phyloP scores from a whole-genome alignment of 2,329 filamentous ascomycete species.

The Hortaea werneckii region DNA sequence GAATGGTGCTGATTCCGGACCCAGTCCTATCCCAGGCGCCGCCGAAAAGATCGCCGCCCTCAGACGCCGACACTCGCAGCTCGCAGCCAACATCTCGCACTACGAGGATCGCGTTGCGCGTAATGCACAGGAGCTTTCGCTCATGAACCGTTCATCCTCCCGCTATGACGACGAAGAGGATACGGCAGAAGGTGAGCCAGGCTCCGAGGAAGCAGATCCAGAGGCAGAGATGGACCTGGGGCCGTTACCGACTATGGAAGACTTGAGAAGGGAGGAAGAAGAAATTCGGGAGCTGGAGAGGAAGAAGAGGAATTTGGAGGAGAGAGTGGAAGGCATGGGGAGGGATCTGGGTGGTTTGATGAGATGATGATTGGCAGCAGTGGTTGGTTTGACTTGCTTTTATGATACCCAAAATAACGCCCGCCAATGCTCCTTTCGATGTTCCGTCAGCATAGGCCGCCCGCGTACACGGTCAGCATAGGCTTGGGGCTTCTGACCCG shows the following conservation, averaged over 20 bases:
- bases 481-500: too few species aligned
- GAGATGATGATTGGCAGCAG: not conserved
- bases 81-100: slow-evolving; percentile 63
- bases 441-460: too few species aligned
- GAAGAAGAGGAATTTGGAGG: slow-evolving; percentile 53
- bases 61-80: slow-evolving; percentile 59
- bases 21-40: slow-evolving; percentile 63
- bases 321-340: slow-evolving; percentile 57
- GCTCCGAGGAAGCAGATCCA: slow-evolving; percentile 42
- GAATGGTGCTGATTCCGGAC: too few species aligned
- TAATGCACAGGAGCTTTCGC: slow-evolving; percentile 63
- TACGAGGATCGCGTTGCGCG: slow-evolving; percentile 72
- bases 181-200: slow-evolving; percentile 44
- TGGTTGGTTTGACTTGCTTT: not conserved
- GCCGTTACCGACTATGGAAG: slow-evolving; percentile 38
- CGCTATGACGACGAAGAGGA: slow-evolving; percentile 26
- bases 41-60: slow-evolving; percentile 64
- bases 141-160: slow-evolving; percentile 47
- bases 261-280: slow-evolving; percentile 59
- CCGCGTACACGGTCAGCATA: too few species aligned
- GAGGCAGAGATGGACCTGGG: slow-evolving; percentile 24
- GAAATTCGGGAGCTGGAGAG: slow-evolving; percentile 54
- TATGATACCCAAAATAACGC: too few species aligned
- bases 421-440: too few species aligned
- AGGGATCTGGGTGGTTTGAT: slow-evolving; percentile 52